Evolutionary conservation across 257 asterid genomes (phyloP).

Genomic region (Fraxinus anomala): DNA sequence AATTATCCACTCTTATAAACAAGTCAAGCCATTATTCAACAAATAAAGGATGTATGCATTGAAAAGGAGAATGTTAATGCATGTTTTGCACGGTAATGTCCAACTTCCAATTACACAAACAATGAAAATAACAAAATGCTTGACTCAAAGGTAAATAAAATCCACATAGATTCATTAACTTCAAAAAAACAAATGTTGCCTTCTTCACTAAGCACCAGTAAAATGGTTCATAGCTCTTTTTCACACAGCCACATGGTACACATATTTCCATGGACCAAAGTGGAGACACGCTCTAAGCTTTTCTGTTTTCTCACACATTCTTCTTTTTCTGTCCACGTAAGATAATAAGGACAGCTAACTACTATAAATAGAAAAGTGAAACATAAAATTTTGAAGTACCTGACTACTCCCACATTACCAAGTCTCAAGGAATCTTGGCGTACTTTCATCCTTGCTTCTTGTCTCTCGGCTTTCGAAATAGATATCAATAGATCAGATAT

Average conservation of each 20-base stretch:
- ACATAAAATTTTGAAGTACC: constrained; percentile 44
- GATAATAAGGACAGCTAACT: not conserved
- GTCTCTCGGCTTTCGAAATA: constrained; percentile 95
- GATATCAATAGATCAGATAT: constrained; percentile 88
- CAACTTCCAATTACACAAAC: not conserved
- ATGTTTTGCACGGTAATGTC: not conserved
- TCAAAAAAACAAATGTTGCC: not conserved
- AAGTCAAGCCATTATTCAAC: not conserved
- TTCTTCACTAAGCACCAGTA: not conserved
- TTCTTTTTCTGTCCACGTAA: not conserved
- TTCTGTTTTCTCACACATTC: not conserved
- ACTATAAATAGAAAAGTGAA: not conserved
- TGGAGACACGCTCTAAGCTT: not conserved
- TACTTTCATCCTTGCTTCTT: constrained; percentile 91
- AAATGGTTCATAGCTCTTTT: not conserved
- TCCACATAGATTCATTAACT: not conserved
- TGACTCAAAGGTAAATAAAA: not conserved
- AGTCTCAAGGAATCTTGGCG: constrained; percentile 93
- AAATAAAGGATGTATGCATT: not conserved
- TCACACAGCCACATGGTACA: not conserved
- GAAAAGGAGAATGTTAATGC: not conserved
- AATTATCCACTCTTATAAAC: not conserved
- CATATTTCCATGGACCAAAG: not conserved
- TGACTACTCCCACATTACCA: constrained; percentile 90
- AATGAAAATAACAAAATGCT: not conserved